Percentiles rank a stretch among this genome's conserved stretches.
Conservation (phyloP, 2,329 filamentous ascomycete species). For the Fusarium sp. region DNA sequence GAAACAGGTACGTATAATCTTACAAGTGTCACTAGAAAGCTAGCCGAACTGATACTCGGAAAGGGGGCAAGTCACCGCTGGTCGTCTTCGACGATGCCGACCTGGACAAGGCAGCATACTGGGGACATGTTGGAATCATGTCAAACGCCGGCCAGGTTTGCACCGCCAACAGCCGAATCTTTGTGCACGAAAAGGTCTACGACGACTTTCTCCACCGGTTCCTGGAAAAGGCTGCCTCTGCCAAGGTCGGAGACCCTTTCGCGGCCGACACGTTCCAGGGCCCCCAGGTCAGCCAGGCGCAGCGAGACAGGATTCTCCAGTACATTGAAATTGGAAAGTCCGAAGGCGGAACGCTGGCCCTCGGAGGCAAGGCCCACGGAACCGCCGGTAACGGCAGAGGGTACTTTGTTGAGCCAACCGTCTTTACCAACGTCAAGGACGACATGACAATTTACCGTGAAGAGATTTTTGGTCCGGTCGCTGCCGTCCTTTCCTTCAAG, state of each 20-base stretch:
- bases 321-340: not conserved
- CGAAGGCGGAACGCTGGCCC: not conserved
- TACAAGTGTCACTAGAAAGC: not conserved
- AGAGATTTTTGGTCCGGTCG: not conserved
- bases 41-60: fast-evolving
- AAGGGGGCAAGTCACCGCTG: not conserved
- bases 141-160: not conserved
- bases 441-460: not conserved
- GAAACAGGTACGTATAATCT: not conserved
- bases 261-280: not conserved
- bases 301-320: not conserved
- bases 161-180: not conserved
- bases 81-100: not conserved
- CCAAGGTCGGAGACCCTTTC: not conserved
- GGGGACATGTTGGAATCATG: not conserved
- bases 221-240: not conserved
- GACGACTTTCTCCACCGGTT: not conserved
- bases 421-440: not conserved
- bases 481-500: not conserved
- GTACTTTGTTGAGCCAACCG: not conserved
- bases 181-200: not conserved
- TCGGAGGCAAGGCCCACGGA: not conserved
- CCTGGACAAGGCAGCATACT: not conserved
- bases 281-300: not conserved
- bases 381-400: not conserved